phyloP scores from a whole-genome alignment of 78 protist genomes.

The Monocercomonoides exilis region DNA sequence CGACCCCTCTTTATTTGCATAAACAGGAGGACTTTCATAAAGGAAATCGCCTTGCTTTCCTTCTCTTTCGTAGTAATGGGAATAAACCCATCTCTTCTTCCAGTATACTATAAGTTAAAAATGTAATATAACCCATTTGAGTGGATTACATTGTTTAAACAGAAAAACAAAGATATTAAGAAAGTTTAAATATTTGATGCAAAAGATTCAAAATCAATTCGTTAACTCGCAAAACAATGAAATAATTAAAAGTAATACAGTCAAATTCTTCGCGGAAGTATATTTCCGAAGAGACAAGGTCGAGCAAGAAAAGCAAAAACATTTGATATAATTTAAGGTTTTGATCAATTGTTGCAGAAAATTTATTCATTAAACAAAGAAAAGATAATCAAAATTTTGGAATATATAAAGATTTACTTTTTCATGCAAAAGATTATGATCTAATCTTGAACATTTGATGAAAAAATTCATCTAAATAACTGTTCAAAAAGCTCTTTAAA shows the following conservation, averaged over 20 bases:
- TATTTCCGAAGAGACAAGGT: neutral
- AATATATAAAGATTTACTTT: too few relatives aligned
- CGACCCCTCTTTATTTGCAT: neutral
- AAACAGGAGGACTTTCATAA: neutral
- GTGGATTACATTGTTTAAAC: too few relatives aligned
- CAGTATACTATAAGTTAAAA: neutral
- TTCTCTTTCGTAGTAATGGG: neutral
- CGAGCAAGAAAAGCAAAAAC: neutral
- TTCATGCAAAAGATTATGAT: too few relatives aligned
- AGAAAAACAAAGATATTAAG: neutral
- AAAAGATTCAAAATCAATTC: neutral
- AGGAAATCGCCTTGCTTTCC: neutral
- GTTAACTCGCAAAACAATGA: neutral
- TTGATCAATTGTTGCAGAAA: too few relatives aligned
- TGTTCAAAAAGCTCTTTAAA: too few relatives aligned
- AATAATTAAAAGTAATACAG: neutral
- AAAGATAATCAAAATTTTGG: too few relatives aligned
- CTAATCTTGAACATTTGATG: too few relatives aligned
- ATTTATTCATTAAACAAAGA: too few relatives aligned
- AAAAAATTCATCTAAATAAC: too few relatives aligned
- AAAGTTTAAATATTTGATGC: neutral
- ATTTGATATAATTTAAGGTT: too few relatives aligned
- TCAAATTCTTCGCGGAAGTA: slow-evolving; percentile 8
- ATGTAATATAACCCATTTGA: too few relatives aligned
- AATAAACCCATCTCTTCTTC: neutral